These are phyloP conservation scores for Silene latifolia DNA, from an alignment of 148 eudicot species.

Conservation along the genomic window DNA sequence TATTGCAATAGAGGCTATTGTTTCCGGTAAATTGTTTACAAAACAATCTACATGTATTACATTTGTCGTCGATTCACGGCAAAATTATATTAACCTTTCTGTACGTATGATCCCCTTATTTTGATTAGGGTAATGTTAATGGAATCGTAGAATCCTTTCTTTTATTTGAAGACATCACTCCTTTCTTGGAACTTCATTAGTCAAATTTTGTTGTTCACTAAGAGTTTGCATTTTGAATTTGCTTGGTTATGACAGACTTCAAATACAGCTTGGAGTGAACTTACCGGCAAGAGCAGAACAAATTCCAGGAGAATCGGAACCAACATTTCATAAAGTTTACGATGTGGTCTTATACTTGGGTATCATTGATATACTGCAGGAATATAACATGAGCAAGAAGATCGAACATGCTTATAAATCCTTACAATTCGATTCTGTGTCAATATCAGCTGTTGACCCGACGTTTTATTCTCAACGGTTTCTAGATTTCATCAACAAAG, in stretches of 20 bases:
- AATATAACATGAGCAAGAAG: constrained; percentile 78
- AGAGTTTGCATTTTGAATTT: not conserved
- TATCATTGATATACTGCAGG: constrained; percentile 91
- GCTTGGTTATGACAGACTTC: constrained; percentile 48
- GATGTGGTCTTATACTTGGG: constrained; percentile 92
- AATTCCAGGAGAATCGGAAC: constrained; percentile 38
- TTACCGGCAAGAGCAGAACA: constrained; percentile 97
- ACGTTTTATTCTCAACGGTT: constrained; percentile 78
- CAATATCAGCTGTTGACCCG: constrained; percentile 93
- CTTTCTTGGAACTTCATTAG: not conserved
- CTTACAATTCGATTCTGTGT: constrained; percentile 79
- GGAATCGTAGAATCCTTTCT: not conserved
- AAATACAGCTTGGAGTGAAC: constrained; percentile 96
- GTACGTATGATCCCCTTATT: not conserved
- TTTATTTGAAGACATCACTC: not conserved
- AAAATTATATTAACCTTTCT: not conserved
- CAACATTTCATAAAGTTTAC: constrained; percentile 61
- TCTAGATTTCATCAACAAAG: constrained; percentile 71
- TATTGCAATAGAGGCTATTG: not conserved
- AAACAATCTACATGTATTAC: not conserved
- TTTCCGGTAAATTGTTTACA: not conserved
- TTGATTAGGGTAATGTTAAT: not conserved
- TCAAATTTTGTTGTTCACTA: not conserved
- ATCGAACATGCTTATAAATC: constrained; percentile 92
- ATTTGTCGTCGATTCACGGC: not conserved